Evolutionary conservation across 2,329 filamentous ascomycete species (phyloP).

Genomic region (Pseudopyrenochaeta lycopersici): DNA sequence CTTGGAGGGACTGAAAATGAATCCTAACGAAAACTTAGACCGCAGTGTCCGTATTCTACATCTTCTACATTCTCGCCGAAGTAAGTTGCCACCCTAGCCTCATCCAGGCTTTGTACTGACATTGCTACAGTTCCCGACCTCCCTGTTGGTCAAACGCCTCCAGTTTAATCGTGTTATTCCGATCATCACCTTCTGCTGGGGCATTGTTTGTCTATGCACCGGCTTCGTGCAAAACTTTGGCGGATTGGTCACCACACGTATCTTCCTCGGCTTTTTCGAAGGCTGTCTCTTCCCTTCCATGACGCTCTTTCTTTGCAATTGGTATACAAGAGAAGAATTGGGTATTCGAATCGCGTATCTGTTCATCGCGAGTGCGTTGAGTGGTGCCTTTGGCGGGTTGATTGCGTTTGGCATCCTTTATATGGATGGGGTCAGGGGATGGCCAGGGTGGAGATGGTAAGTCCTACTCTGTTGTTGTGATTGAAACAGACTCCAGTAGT

Average conservation of each 20-base stretch:
- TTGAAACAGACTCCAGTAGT: neutral
- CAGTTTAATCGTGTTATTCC: conserved; percentile 47
- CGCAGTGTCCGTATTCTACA: conserved; percentile 47
- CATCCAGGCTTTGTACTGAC: neutral
- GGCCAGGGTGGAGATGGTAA: conserved; percentile 39
- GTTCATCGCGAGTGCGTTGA: conserved; percentile 38
- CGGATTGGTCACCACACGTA: conserved; percentile 28
- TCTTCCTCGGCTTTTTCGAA: conserved; percentile 42
- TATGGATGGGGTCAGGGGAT: conserved; percentile 37
- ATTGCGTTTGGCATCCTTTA: conserved; percentile 42
- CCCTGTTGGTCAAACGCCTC: conserved; percentile 42
- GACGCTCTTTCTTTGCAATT: conserved; percentile 43
- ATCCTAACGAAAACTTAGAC: conserved; percentile 21
- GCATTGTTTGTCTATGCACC: conserved; percentile 51
- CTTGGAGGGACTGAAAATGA: neutral
- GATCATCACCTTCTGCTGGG: conserved; percentile 63
- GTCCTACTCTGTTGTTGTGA: neutral
- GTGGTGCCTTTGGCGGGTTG: conserved; percentile 38
- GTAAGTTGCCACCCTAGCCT: conserved; percentile 13
- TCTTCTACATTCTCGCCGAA: conserved; percentile 47
- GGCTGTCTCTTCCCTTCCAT: conserved; percentile 44
- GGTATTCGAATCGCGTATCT: conserved; percentile 41
- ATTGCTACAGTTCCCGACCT: conserved; percentile 38
- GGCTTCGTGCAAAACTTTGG: conserved; percentile 31
- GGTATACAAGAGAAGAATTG: conserved; percentile 42